Conservation (phyloP, 2,329 filamentous ascomycete species). For the Fonsecaea nubica region DNA sequence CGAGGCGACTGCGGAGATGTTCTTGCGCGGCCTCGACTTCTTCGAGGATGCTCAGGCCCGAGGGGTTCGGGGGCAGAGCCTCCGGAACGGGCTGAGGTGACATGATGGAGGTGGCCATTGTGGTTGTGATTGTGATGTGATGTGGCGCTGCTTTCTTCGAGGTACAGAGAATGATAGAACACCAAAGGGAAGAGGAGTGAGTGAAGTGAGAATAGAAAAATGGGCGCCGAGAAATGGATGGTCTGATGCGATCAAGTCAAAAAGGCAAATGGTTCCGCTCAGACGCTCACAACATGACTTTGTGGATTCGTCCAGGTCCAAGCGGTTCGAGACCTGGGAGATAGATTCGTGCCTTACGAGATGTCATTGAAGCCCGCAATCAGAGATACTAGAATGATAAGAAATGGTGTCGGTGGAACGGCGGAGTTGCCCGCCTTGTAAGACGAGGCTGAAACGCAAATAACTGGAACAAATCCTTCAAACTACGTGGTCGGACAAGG, state of each 20-base stretch:
- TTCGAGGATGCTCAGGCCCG: constrained; percentile 29
- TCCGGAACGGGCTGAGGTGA: constrained; percentile 23
- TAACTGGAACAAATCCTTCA: no score
- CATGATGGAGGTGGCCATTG: constrained; percentile 28
- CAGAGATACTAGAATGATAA: not conserved
- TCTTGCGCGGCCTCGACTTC: constrained; percentile 36
- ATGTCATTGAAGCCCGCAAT: not conserved
- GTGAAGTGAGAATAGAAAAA: not conserved
- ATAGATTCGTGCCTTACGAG: not conserved
- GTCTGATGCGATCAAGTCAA: no score
- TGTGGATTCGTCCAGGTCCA: no score
- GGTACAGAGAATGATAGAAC: not conserved
- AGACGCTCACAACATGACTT: no score
- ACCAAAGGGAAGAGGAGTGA: not conserved
- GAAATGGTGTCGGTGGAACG: not conserved
- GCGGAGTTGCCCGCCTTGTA: not conserved
- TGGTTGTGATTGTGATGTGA: constrained; percentile 1
- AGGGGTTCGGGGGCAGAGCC: constrained; percentile 8
- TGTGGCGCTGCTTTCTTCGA: not conserved
- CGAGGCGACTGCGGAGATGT: constrained; percentile 34
- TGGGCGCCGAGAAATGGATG: no score
- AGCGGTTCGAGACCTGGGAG: no score
- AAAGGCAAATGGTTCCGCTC: no score
- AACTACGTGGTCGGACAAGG: not conserved
- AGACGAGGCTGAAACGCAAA: not conserved